Base-by-base conservation (phyloP, 1,284 basidiomycete species). In the Ustilago shanxiensis region DNA sequence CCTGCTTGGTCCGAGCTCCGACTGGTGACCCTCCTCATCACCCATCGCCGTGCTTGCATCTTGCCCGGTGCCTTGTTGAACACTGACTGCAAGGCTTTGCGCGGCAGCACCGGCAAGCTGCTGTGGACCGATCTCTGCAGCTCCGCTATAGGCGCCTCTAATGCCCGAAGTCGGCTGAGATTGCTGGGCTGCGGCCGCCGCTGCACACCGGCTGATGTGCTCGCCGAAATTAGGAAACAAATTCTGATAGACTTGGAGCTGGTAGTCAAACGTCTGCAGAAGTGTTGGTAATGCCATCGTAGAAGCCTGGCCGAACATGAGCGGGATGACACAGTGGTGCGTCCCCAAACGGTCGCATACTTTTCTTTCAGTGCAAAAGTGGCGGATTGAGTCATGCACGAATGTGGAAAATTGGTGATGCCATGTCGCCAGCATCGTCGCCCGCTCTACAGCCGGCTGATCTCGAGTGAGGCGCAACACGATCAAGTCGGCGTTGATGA, bases 201-300 rank as follows among this genome's bases (percentile, higher is more conserved):
- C 55, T 22, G 72, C 72, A 51, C 72, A 74, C 24, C 59, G 66
- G 28, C 3, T 54, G 26, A 62, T 55, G 47, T 68, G 60, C 8
- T 70, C 62, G 11, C 72, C 72, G 41, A 74, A 74, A 28, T 69
- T 74, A 54, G 72, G 72, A 28, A 74, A 74, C 14, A 74, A 56
- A 29, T 74, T 74, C 24, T 57, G 56, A 28, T 70, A 66, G 72
- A 74, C 59, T 45, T 69, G 54, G 22, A 74, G 33, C 24, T 74
- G 72, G 20, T 59, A 61, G 28, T 61, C 44, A 31, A 74, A 50
- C 3, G 31, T 47, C 41, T 66, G 16, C 22, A 74, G 10, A 29
- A 74, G 57, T 8, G 50, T 47, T 9, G 66, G 66, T 26, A 60
- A 31, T 13, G 66, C 33, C 66, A 66, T 69, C 9, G 56, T 29